Evolutionary conservation across 2,329 filamentous ascomycete genomes (phyloP).

Genomic region (Diaporthe helianthi): DNA sequence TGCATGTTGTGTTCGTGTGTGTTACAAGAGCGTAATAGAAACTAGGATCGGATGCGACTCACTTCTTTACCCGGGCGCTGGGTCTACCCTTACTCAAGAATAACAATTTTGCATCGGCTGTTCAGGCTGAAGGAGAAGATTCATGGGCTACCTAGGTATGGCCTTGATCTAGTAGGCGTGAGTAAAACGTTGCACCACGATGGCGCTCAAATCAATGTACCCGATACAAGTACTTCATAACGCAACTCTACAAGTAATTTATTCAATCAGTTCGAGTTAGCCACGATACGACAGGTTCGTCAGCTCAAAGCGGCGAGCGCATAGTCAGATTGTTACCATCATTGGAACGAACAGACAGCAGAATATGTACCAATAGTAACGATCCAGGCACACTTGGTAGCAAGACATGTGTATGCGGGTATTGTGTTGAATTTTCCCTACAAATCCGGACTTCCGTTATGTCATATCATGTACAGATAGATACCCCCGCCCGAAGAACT

Average conservation of each 20-base stretch:
- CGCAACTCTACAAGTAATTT: background rate
- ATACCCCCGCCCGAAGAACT: background rate
- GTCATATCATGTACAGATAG: background rate
- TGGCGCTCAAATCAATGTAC: no score
- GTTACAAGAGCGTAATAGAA: constrained; percentile 23
- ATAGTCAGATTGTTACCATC: no score
- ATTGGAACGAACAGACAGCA: no score
- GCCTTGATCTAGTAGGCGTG: no score
- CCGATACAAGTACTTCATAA: no score
- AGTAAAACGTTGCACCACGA: no score
- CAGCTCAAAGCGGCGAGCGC: no score
- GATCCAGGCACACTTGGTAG: background rate
- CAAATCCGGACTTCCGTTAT: background rate
- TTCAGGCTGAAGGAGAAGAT: background rate
- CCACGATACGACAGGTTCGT: background rate
- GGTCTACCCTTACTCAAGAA: no score
- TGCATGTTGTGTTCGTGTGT: background rate
- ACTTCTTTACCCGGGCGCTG: background rate
- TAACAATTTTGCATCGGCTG: background rate
- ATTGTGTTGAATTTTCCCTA: background rate
- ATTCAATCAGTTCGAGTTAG: background rate
- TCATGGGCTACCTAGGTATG: no score
- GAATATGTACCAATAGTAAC: no score
- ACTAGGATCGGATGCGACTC: constrained; percentile 1
- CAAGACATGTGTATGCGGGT: background rate